A percentile compares a stretch with the other conserved stretches of the same genome.
Conservation (phyloP, 1,139 yeast species). For the Yamadazyma sp. region DNA sequence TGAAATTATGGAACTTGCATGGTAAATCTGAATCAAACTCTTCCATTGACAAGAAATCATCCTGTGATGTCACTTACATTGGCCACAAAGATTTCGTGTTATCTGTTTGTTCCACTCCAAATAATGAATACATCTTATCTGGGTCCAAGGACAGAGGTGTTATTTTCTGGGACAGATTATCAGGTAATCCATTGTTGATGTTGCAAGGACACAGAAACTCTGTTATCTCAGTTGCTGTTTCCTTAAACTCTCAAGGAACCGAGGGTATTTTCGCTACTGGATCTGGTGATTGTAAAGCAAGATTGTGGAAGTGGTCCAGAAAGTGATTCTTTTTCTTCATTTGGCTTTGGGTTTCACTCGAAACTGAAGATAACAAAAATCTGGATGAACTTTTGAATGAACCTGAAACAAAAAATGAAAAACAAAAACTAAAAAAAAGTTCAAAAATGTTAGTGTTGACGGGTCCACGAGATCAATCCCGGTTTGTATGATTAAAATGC, state of each 20-base stretch:
- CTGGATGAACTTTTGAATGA: too few relatives aligned
- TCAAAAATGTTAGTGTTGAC: background rate
- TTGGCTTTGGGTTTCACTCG: too few relatives aligned
- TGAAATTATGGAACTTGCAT: slow-evolving; percentile 89
- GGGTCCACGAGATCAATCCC: background rate
- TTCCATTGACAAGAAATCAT: slow-evolving; percentile 46
- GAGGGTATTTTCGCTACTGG: slow-evolving; percentile 94
- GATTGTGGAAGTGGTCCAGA: slow-evolving; percentile 81
- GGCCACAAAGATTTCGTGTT: slow-evolving; percentile 97
- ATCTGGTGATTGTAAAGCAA: slow-evolving; percentile 95
- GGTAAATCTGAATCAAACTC: slow-evolving; percentile 50
- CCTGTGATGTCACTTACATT: slow-evolving; percentile 88
- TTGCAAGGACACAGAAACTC: slow-evolving; percentile 96
- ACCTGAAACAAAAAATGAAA: too few relatives aligned
- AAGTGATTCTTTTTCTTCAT: slow-evolving; percentile 7
- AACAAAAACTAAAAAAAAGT: slow-evolving; percentile 1
- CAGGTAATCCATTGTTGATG: slow-evolving; percentile 93
- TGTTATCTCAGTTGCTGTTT: slow-evolving; percentile 91
- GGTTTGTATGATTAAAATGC: slow-evolving; percentile 3
- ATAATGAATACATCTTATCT: slow-evolving; percentile 85
- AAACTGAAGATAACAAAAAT: too few relatives aligned
- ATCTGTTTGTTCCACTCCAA: slow-evolving; percentile 92
- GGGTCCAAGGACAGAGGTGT: slow-evolving; percentile 98
- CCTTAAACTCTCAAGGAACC: slow-evolving; percentile 67
- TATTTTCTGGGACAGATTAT: slow-evolving; percentile 91